phyloP scores from a whole-genome alignment of 768 basidiomycete genomes.

The Leccinum olivaceopallidum region DNA sequence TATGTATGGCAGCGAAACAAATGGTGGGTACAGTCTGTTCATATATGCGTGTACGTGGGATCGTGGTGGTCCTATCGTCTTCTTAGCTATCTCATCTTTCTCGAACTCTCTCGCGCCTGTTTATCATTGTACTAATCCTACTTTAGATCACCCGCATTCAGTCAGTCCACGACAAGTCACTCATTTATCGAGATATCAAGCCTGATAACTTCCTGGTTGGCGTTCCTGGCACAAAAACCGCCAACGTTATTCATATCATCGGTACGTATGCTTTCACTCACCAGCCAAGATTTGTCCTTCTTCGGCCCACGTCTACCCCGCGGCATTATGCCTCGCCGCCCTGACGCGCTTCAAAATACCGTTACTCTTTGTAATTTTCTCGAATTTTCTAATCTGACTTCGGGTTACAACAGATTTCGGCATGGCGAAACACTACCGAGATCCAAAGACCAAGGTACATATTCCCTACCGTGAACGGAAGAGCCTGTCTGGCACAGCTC shows the following conservation, averaged over 20 bases:
- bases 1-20: conserved; percentile 98
- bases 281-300: conserved; percentile 11
- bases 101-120: conserved; percentile 4
- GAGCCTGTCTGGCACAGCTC: conserved; percentile 92
- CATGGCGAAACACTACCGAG: conserved; percentile 99
- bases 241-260: conserved; percentile 85
- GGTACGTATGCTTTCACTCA: conserved; percentile 47
- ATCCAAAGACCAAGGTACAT: conserved; percentile 96
- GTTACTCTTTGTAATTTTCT: background rate
- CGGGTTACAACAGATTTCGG: conserved; percentile 74
- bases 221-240: conserved; percentile 86
- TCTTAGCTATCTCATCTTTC: conserved; percentile 2
- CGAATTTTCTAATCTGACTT: conserved; percentile 12
- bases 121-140: conserved; percentile 9
- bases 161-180: conserved; percentile 96
- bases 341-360: conserved; percentile 4
- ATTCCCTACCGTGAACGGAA: conserved; percentile 99
- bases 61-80: background rate
- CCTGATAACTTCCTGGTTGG: conserved; percentile 99
- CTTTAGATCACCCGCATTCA: conserved; percentile 91
- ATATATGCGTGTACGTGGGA: conserved; percentile 3
- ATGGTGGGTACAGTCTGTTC: conserved; percentile 63
- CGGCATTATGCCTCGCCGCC: conserved; percentile 1
- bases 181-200: conserved; percentile 99
- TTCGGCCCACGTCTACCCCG: conserved; percentile 1